phyloP scores from a whole-genome alignment of 139 green algal species.

The Asterochloris sp. region DNA sequence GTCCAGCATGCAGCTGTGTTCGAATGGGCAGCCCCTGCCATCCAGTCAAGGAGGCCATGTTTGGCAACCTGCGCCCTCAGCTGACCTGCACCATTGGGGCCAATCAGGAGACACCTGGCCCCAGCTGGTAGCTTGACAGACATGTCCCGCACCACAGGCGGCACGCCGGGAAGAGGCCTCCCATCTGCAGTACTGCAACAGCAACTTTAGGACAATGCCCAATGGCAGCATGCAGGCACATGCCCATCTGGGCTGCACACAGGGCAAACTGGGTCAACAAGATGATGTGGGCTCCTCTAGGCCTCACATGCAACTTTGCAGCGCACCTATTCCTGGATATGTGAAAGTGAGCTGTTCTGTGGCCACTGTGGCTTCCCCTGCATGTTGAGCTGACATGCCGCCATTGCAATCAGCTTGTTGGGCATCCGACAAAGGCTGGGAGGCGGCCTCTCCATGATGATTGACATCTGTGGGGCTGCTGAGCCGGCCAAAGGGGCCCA shows the following conservation, averaged over 20 bases:
- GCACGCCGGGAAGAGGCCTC: slow-evolving; percentile 54
- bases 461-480: no score
- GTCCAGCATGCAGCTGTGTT: not conserved
- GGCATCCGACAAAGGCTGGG: no score
- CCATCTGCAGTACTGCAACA: slow-evolving; percentile 60
- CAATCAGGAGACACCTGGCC: slow-evolving; percentile 75
- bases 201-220: not conserved
- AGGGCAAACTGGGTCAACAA: no score
- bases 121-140: slow-evolving; percentile 53
- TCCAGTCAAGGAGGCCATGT: not conserved
- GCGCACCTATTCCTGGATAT: slow-evolving; percentile 74
- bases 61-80: no score
- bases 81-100: slow-evolving; percentile 64
- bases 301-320: not conserved
- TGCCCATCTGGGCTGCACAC: no score
- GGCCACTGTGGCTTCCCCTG: not conserved
- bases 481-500: no score
- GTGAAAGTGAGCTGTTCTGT: slow-evolving; percentile 52
- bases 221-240: no score
- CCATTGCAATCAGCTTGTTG: no score
- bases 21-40: not conserved
- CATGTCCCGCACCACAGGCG: slow-evolving; percentile 70
- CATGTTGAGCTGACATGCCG: not conserved
- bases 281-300: not conserved
- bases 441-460: no score